These are phyloP conservation scores for Fusarium guadeloupense DNA, from an alignment of 2,329 filamentous ascomycete genomes.

Conservation along the genomic window DNA sequence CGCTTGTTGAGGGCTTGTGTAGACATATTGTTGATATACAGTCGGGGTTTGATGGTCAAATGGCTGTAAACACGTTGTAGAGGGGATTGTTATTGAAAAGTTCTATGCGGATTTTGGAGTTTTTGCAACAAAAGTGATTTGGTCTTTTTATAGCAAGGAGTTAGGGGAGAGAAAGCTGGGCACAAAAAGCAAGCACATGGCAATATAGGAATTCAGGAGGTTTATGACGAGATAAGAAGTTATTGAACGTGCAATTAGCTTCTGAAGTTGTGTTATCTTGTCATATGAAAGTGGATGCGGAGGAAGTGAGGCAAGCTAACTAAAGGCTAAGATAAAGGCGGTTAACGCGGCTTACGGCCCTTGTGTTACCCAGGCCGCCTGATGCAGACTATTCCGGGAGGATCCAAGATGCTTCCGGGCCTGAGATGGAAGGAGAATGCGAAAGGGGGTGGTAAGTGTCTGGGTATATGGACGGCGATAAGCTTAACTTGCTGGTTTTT, in stretches of 20 bases:
- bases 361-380: neutral
- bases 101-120: neutral
- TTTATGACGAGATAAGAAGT: neutral
- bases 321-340: neutral
- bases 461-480: neutral
- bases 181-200: slow-evolving; percentile 1
- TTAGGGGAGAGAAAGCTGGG: slow-evolving; percentile 23
- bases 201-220: neutral
- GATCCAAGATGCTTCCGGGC: slow-evolving; percentile 43
- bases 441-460: slow-evolving; percentile 13
- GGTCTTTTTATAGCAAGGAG: slow-evolving; percentile 21
- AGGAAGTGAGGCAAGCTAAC: too few relatives aligned
- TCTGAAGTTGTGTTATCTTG: neutral
- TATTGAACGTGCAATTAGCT: neutral
- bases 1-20: slow-evolving; percentile 34
- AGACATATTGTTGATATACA: slow-evolving; percentile 33
- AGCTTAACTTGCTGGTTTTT: slow-evolving; percentile 3
- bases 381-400: neutral
- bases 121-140: slow-evolving; percentile 17
- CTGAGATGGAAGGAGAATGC: slow-evolving; percentile 49
- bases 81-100: neutral
- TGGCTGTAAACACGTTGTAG: slow-evolving; percentile 2
- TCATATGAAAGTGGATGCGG: neutral
- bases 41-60: neutral
- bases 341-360: neutral